phyloP scores from a whole-genome alignment of 2,329 filamentous ascomycete species.

The Alternaria sp. region DNA sequence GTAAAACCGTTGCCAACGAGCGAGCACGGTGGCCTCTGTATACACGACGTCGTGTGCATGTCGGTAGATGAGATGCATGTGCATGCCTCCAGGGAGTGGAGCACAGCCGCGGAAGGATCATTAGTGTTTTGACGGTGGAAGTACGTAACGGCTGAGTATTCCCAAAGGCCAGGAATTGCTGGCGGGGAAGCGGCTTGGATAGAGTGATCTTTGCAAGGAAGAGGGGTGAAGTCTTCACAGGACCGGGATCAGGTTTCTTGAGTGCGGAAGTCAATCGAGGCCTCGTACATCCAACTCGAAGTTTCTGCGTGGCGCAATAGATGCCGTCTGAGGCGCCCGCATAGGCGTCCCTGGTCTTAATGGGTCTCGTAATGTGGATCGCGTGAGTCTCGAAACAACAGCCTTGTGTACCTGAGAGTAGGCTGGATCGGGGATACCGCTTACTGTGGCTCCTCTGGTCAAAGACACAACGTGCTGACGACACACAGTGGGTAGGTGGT shows the following conservation, averaged over 20 bases:
- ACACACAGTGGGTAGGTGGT: constrained; percentile 13
- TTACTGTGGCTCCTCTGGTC: constrained; percentile 15
- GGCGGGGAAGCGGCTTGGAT: constrained; percentile 10
- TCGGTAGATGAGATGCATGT: constrained; percentile 9
- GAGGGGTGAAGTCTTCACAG: neutral
- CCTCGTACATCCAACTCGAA: constrained; percentile 17
- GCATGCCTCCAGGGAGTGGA: constrained; percentile 4
- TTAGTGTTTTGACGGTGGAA: constrained; percentile 13
- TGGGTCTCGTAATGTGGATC: constrained; percentile 2
- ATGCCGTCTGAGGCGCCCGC: constrained; percentile 10
- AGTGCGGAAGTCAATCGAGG: neutral
- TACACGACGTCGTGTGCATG: constrained; percentile 12
- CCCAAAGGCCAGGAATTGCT: constrained; percentile 8
- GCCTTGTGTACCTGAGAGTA: constrained; percentile 3
- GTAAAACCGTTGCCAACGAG: constrained; percentile 10
- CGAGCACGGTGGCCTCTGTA: constrained; percentile 8
- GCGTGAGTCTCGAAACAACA: constrained; percentile 6
- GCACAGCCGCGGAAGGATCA: constrained; percentile 16
- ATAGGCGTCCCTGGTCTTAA: constrained; percentile 20
- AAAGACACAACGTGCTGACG: constrained; percentile 18
- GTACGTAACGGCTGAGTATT: constrained; percentile 12
- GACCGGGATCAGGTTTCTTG: constrained; percentile 4
- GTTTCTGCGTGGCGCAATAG: constrained; percentile 12
- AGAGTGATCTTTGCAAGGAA: constrained; percentile 11
- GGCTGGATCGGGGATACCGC: constrained; percentile 7